Evolutionary conservation across 441 rosid species (phyloP), one percentile per base, ranked within the genome.

Genomic region (Arabidopsis lyrata): DNA sequence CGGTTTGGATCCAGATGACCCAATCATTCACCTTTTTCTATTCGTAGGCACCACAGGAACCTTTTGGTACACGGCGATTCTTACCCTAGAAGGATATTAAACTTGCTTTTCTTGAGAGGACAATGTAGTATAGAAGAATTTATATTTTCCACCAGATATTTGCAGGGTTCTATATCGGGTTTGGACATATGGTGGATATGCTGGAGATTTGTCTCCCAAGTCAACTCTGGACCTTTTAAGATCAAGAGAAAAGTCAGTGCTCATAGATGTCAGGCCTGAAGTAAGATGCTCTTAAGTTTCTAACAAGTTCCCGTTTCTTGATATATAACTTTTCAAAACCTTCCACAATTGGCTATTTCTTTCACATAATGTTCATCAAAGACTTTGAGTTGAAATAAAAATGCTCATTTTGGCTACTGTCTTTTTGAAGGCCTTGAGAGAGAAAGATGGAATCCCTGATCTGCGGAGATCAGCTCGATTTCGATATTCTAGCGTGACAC

Each of bases 181-280:
- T 59, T 81, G 87, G 97, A 80, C 79, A 27, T 93, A 87, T 73
- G 73, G 96, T 60, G 99, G 98, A 53, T 96, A 96, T 73, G 87
- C 97, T 68, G 97, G 99, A 77, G 93, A 93, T 83, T 81, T 96
- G 76, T 87, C 99, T 80, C 92, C 99, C 78, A 72, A 83, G 41
- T 76, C 73, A 77, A 86, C 97, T 36, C 77, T 93, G 65, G 89
- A 91, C 84, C 89, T 96, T 66, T 82, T 96, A 77, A 75, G 56
- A 56, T 90, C 93, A 66, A 79, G 76, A 85, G 90, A 90, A 78
- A 86, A 88, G 75, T 83, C 90, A 35, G 82, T 89, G 27, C 93
- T 96, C 55, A 81, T 96, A 53, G 98, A 96, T 86, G 84, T 96
- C 82, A 87, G 97, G 85, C 92, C 97, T 44, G 97, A 95, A 90